phyloP scores from a whole-genome alignment of 1,284 basidiomycete species.

The Boletus semigastroideus region DNA sequence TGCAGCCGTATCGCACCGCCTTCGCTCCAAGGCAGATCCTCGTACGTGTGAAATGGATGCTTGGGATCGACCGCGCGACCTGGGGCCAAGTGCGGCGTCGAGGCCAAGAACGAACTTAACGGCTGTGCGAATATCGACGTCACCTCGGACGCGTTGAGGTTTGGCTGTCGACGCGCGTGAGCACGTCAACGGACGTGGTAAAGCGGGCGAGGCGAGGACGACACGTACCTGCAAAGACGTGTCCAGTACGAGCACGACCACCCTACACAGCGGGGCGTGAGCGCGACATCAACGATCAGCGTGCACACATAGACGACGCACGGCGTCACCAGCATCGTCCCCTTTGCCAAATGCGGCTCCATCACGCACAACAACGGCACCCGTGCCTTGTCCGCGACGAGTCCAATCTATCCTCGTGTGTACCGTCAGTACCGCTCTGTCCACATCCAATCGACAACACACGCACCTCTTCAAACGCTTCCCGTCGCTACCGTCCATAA shows the following conservation, averaged over 20 bases:
- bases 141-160: slow-evolving; percentile 78
- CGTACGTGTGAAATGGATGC: slow-evolving; percentile 60
- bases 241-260: slow-evolving; percentile 80
- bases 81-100: slow-evolving; percentile 57
- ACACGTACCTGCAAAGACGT: slow-evolving; percentile 54
- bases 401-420: slow-evolving; percentile 64
- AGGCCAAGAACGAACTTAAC: slow-evolving; percentile 69
- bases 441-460: no score
- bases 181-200: not conserved
- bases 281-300: not conserved
- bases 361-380: slow-evolving; percentile 74
- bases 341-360: slow-evolving; percentile 74
- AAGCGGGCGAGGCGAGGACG: not conserved
- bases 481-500: slow-evolving; percentile 52
- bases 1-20: slow-evolving; percentile 56
- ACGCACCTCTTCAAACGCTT: slow-evolving; percentile 71
- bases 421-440: no score
- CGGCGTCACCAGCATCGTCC: slow-evolving; percentile 77
- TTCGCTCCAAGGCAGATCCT: slow-evolving; percentile 47
- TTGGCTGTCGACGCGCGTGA: slow-evolving; percentile 49
- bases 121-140: slow-evolving; percentile 80
- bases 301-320: slow-evolving; percentile 37
- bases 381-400: slow-evolving; percentile 65
- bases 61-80: slow-evolving; percentile 30
- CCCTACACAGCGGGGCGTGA: slow-evolving; percentile 41